Conservation (phyloP, 495 filamentous ascomycete species). For the Annulohypoxylon stygium region DNA sequence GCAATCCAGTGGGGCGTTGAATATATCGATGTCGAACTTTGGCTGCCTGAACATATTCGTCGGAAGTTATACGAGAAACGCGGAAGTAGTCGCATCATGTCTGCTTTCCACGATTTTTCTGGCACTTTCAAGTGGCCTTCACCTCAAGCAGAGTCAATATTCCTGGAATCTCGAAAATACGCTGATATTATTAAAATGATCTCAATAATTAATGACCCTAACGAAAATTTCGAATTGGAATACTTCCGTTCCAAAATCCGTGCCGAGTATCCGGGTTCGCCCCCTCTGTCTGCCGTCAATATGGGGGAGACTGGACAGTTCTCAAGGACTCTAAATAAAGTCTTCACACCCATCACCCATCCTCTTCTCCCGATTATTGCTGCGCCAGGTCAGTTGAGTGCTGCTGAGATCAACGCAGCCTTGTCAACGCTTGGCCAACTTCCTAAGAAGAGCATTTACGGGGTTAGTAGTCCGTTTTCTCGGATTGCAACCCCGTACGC, state of each 20-base stretch:
- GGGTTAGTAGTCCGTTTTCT: constrained; percentile 74
- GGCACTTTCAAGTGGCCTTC: constrained; percentile 86
- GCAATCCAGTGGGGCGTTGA: constrained; percentile 89
- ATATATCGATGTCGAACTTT: constrained; percentile 88
- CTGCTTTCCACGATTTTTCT: constrained; percentile 88
- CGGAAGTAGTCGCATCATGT: constrained; percentile 84
- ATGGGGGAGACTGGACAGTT: constrained; percentile 88
- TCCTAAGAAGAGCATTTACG: constrained; percentile 82
- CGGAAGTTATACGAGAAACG: constrained; percentile 73
- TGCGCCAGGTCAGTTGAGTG: constrained; percentile 84
- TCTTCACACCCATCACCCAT: constrained; percentile 89
- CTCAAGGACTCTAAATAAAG: constrained; percentile 81
- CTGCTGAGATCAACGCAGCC: constrained; percentile 84
- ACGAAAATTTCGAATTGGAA: constrained; percentile 88
- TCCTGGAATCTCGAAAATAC: constrained; percentile 75
- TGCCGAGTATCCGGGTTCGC: constrained; percentile 70
- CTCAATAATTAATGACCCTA: constrained; percentile 78
- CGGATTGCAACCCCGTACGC: constrained; percentile 76
- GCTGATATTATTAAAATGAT: constrained; percentile 93
- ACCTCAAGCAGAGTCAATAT: constrained; percentile 73
- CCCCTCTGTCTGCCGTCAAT: constrained; percentile 84
- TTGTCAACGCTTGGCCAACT: constrained; percentile 83
- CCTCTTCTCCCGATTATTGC: constrained; percentile 86
- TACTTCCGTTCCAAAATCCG: constrained; percentile 86
- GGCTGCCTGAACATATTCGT: constrained; percentile 83